phyloP scores from a whole-genome alignment of 495 filamentous ascomycete species.

The Copromyces sp. region DNA sequence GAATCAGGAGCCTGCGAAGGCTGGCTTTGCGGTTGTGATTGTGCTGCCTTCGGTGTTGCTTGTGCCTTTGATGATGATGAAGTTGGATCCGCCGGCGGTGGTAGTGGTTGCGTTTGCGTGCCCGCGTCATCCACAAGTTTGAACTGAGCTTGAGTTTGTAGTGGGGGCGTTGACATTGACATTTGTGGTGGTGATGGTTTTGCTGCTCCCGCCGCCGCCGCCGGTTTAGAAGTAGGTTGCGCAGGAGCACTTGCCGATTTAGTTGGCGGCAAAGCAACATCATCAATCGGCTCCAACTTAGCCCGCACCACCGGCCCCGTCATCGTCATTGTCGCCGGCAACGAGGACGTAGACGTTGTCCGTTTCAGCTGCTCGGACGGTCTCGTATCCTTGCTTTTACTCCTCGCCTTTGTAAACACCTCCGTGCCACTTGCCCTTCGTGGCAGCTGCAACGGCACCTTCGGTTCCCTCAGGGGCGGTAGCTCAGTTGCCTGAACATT shows the following conservation, averaged over 20 bases:
- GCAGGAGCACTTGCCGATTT: neutral
- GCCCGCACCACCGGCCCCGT: neutral
- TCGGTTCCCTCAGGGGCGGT: neutral
- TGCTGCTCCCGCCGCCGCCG: neutral
- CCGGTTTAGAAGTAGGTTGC: neutral
- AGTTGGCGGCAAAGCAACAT: neutral
- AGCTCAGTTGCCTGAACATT: neutral
- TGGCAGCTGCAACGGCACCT: neutral
- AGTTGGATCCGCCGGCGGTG: neutral
- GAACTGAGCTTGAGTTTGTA: neutral
- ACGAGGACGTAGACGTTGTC: neutral
- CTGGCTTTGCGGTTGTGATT: neutral
- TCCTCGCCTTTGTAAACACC: neutral
- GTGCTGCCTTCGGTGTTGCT: neutral
- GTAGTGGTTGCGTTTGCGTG: neutral
- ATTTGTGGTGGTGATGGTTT: neutral
- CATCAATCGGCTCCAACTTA: neutral
- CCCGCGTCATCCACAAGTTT: neutral
- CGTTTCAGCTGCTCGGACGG: neutral
- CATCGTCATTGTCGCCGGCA: neutral
- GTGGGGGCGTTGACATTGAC: neutral
- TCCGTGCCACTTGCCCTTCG: neutral
- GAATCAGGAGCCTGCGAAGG: neutral
- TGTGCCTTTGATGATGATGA: neutral
- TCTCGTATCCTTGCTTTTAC: neutral